Percentiles rank a stretch among this genome's conserved stretches.
These are phyloP conservation scores for Xylariaceae sp. DNA, from an alignment of 2,329 filamentous ascomycete species.

Conservation along the genomic window DNA sequence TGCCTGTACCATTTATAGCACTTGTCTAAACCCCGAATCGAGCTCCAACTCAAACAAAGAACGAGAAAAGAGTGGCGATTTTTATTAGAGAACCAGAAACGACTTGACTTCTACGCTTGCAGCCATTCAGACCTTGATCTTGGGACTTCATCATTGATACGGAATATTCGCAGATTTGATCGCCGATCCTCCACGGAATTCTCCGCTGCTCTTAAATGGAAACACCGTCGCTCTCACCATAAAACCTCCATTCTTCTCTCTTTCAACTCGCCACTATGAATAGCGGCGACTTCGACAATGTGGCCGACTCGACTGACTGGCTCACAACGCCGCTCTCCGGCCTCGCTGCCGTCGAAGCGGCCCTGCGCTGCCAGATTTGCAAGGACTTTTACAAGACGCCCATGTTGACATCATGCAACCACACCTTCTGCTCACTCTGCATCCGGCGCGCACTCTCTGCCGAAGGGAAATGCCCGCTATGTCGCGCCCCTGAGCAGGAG, in stretches of 20 bases:
- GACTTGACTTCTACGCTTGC: no score
- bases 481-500: conserved; percentile 73
- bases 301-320: conserved; percentile 84
- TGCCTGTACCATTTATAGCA: no score
- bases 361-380: conserved; percentile 92
- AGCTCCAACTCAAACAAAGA: no score
- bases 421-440: conserved; percentile 95
- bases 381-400: conserved; percentile 96
- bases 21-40: no score
- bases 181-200: not conserved
- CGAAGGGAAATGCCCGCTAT: conserved; percentile 84
- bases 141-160: no score
- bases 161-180: no score
- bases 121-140: no score
- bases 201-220: not conserved
- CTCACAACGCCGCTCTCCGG: conserved; percentile 61
- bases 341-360: conserved; percentile 70
- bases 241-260: no score
- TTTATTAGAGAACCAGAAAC: no score
- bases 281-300: conserved; percentile 33
- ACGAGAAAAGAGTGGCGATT: no score
- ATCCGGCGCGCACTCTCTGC: conserved; percentile 79
- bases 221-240: not conserved
- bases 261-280: conserved; percentile 17
- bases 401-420: conserved; percentile 89